Evolutionary conservation across 2,329 filamentous ascomycete species (phyloP).

Genomic region (Aureobasidium sp.): DNA sequence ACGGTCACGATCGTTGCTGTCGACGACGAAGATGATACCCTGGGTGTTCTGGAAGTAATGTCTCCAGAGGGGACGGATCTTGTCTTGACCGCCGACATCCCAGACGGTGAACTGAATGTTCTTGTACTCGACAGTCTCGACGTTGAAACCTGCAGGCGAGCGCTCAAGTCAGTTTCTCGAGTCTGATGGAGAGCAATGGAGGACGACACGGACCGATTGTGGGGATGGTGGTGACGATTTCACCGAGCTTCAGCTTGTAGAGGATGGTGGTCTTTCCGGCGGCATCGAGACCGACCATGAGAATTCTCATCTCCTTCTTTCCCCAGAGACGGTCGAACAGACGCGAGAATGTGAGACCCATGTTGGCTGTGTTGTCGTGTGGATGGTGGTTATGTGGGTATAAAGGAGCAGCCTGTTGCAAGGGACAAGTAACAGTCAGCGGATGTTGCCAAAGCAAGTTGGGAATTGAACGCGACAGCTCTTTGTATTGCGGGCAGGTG

Average conservation of each 20-base stretch:
- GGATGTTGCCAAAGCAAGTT: background rate
- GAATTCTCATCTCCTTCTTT: slow-evolving; percentile 96
- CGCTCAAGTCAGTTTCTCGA: slow-evolving; percentile 5
- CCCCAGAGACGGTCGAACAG: slow-evolving; percentile 98
- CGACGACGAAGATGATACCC: slow-evolving; percentile 97
- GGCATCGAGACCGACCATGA: slow-evolving; percentile 96
- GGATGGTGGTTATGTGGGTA: slow-evolving; percentile 4
- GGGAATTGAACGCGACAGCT: background rate
- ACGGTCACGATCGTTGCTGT: slow-evolving; percentile 84
- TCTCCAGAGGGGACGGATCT: slow-evolving; percentile 94
- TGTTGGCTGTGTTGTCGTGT: slow-evolving; percentile 51
- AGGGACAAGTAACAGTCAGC: background rate
- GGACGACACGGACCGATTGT: slow-evolving; percentile 60
- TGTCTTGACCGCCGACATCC: slow-evolving; percentile 98
- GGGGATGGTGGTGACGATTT: slow-evolving; percentile 96
- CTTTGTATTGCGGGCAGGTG: background rate
- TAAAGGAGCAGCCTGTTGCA: slow-evolving; percentile 2
- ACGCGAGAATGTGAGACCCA: slow-evolving; percentile 92
- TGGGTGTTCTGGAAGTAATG: slow-evolving; percentile 97
- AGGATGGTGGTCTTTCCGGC: slow-evolving; percentile 98
- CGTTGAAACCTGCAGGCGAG: slow-evolving; percentile 67
- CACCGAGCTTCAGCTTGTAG: slow-evolving; percentile 97
- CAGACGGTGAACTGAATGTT: slow-evolving; percentile 99
- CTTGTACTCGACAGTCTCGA: slow-evolving; percentile 98
- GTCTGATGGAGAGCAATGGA: background rate